These are phyloP conservation scores for Amylocystis lapponica DNA, from an alignment of 768 basidiomycete genomes.

Conservation along the genomic window DNA sequence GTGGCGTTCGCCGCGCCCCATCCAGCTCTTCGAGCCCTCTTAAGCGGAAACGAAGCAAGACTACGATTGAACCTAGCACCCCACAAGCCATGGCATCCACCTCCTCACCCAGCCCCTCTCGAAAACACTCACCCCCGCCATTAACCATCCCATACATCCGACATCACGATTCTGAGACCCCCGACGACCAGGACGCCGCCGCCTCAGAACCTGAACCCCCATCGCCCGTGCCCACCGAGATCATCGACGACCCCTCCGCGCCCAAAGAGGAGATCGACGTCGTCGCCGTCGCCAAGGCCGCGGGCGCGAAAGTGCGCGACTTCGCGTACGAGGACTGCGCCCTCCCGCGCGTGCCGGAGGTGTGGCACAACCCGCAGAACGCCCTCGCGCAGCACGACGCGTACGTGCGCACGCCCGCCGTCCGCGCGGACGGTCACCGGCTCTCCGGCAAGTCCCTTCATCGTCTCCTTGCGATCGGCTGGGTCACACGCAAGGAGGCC, in stretches of 20 bases:
- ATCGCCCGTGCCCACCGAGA: constrained; percentile 25
- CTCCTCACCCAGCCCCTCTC: neutral
- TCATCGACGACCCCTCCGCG: constrained; percentile 9
- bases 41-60: neutral
- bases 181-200: too few species aligned
- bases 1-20: neutral
- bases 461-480: constrained; percentile 21
- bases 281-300: constrained; percentile 10
- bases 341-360: constrained; percentile 15
- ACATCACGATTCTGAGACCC: too few species aligned
- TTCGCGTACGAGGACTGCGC: constrained; percentile 18
- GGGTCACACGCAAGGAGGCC: constrained; percentile 23
- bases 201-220: too few species aligned
- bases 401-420: constrained; percentile 19
- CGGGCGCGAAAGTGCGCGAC: constrained; percentile 30
- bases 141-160: neutral
- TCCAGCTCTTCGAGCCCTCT: neutral
- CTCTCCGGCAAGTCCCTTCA: constrained; percentile 18
- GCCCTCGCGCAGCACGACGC: constrained; percentile 22
- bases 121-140: neutral
- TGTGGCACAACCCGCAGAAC: constrained; percentile 18
- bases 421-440: constrained; percentile 2
- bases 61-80: neutral
- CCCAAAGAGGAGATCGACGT: constrained; percentile 10
- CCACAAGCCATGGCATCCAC: too few species aligned